Conservation (phyloP, 1,284 basidiomycete species). For the Rhodotorula sp. region DNA sequence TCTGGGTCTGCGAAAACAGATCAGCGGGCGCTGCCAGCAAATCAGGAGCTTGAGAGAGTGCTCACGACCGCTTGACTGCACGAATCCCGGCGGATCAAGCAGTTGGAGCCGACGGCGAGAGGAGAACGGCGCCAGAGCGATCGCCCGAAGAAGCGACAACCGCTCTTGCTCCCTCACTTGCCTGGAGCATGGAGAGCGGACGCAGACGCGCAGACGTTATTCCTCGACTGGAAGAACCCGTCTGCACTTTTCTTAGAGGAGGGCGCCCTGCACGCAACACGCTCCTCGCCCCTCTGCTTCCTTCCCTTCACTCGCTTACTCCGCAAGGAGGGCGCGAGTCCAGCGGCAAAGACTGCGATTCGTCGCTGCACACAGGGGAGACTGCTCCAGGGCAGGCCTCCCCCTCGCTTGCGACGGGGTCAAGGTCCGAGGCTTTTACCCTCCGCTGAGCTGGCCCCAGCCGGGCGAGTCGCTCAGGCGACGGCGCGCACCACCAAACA, state of each 20-base stretch:
- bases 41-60: too few relatives aligned
- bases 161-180: too few relatives aligned
- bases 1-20: too few relatives aligned
- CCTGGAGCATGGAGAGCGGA: too few relatives aligned
- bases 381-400: neutral
- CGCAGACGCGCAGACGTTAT: neutral
- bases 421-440: conserved; percentile 36
- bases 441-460: conserved; percentile 17
- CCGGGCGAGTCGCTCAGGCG: conserved; percentile 17
- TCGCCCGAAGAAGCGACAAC: too few relatives aligned
- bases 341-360: conserved; percentile 31
- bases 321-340: neutral
- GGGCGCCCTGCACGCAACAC: neutral
- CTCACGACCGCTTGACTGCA: too few relatives aligned
- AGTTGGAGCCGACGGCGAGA: too few relatives aligned
- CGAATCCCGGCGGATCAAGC: too few relatives aligned
- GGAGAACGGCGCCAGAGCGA: too few relatives aligned
- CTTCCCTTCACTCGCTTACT: neutral
- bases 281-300: neutral
- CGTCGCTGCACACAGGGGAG: conserved; percentile 18
- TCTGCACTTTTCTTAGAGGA: neutral
- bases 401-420: conserved; percentile 21
- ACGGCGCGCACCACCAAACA: conserved; percentile 34
- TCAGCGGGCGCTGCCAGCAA: too few relatives aligned
- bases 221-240: neutral